Conservation (phyloP, 768 basidiomycete species). For the Leccinum imitatum region DNA sequence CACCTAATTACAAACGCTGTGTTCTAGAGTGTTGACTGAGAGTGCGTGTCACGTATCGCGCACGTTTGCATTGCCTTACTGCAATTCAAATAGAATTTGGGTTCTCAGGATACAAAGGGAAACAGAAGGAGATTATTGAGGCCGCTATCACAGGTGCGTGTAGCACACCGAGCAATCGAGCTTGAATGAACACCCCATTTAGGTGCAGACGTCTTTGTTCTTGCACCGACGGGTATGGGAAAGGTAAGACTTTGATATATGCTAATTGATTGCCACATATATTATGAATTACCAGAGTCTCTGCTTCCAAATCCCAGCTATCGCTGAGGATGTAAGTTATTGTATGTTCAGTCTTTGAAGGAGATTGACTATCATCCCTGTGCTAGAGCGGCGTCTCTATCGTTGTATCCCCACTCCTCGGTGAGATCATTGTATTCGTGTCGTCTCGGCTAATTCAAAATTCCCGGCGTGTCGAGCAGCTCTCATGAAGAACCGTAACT, state of each 20-base stretch:
- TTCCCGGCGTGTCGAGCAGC: constrained; percentile 42
- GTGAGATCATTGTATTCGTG: constrained; percentile 36
- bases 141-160: constrained; percentile 59
- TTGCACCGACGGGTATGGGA: constrained; percentile 89
- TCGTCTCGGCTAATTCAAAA: background rate
- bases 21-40: constrained; percentile 24
- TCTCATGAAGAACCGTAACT: constrained; percentile 78
- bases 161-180: background rate
- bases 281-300: constrained; percentile 51
- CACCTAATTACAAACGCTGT: background rate
- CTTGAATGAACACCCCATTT: background rate
- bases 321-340: constrained; percentile 52
- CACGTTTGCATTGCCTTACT: background rate
- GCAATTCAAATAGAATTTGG: constrained; percentile 56
- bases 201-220: constrained; percentile 75
- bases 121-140: constrained; percentile 74
- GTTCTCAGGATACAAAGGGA: constrained; percentile 67
- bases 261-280: background rate
- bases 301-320: constrained; percentile 83
- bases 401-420: constrained; percentile 74
- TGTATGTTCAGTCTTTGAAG: background rate
- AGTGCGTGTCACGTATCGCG: constrained; percentile 14
- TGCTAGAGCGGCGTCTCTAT: constrained; percentile 66
- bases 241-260: constrained; percentile 48
- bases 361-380: background rate